Base-by-base conservation (phyloP, 352 stramenopile species). In the Globisporangium cylindrosporum region DNA sequence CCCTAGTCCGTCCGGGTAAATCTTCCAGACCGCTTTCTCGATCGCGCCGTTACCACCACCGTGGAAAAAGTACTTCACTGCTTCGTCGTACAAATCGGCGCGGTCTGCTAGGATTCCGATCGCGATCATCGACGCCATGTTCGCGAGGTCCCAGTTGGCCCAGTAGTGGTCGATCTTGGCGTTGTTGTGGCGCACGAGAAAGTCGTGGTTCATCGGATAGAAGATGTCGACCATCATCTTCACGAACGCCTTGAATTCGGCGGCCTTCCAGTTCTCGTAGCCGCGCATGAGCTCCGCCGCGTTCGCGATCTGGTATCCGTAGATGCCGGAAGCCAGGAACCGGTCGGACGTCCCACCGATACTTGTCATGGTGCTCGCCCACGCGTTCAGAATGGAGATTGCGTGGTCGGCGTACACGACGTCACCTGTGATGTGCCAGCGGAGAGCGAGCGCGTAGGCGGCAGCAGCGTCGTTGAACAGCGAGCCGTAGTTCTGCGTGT, bases 121-220 rank as follows among this genome's bases (percentile, higher is more conserved):
- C 3, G 68, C 5, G 57, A 73, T 43, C 68, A 73, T 70, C 12
- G 68, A 69, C 34, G 56, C 68, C 68, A 73, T 73, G 46, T 73
- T 73, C 1, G 62, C 68, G 34, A 73, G 24, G 41, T 73, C 68
- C 68, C 68, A 73, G 48, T 73, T 73, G 15, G 68, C 68, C 68
- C 68, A 73, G 24, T 73, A 73, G 63, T 73, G 68, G 46, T 73
- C 69, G 41, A 71, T 64, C 55, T 71, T 73, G 24, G 64, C 72
- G 51, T 56, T 59, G 53, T 75, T 77, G 56, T 75, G 64, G 32
- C 48, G 54, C 9, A 62, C 59, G 15, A 77, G 51, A 41, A 75
- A 72, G 56, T 63, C 65, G 59, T 68, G 62, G 56, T 73, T 73
- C 68, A 73, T 73, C 32, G 68, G 61, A 18, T 73, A 73, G 57